Base-by-base conservation (phyloP, 805 yeast species). In the Candida takata region DNA sequence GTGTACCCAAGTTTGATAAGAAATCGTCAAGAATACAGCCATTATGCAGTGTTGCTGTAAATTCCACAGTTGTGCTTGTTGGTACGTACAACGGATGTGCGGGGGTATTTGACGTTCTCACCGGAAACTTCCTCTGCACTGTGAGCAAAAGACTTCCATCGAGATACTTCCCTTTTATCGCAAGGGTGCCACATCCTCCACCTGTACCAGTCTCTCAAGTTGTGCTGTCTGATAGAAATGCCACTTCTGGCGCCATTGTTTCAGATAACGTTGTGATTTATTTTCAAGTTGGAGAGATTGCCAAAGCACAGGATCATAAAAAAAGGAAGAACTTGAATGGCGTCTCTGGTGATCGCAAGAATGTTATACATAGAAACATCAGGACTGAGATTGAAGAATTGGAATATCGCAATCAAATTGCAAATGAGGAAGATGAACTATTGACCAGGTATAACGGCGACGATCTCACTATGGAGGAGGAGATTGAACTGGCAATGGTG, bases 401-500 rank as follows among this genome's bases (percentile, higher is more conserved):
- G 30, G 41, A 44, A 4, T 45, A 45, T 30, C 29, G 32, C 6
- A 45, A 49, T 8, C 33, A 47, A 14, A 44, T 45, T 17, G 14
- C 26, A 3, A 29, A 28, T 13, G 34, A 41, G 27, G 31, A 47
- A 7, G 44, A 41, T 17, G 28, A 38, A 26, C 13, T 48, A n/a
- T 13, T 48, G 15, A 36, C 35, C 6, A 45, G 45, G 32, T 53
- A 48, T 30, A 52, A 53, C 31, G 56, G 56, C 4, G 51, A 44
- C 7, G 51, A 45, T 8, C 16, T 47, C 3, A 31, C 37, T 1
- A 42, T 35, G 5, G 41, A 43, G 4, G 58, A 53, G 23, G 50
- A 53, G 20, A 27, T 53, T 3, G 54, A 53, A 31, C 31, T 53
- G 11, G 58, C 56, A 0, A 45, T 50, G 43, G 55, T 51, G 1